Conservation (phyloP, 352 stramenopile species). For the Lagenidium giganteum region DNA sequence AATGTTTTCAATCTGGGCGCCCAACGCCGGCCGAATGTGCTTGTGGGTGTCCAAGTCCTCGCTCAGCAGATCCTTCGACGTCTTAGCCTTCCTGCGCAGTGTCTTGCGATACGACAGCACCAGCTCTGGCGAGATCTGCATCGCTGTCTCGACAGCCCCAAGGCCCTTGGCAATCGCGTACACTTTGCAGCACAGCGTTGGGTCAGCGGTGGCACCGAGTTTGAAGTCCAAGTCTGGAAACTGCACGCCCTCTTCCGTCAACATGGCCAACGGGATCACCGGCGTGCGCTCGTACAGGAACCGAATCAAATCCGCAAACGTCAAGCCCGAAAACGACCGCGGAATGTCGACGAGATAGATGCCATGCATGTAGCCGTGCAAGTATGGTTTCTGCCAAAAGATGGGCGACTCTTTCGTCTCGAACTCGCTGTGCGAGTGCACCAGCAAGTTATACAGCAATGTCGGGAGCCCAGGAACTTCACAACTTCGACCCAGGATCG, state of each 20-base stretch:
- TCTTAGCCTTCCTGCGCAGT: slow-evolving; percentile 34
- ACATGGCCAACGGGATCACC: slow-evolving; percentile 44
- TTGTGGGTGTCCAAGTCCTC: slow-evolving; percentile 22
- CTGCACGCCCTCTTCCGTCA: slow-evolving; percentile 42
- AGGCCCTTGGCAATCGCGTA: slow-evolving; percentile 53
- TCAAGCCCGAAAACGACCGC: slow-evolving; percentile 54
- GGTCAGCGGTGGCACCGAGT: slow-evolving; percentile 44
- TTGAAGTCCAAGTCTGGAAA: slow-evolving; percentile 72
- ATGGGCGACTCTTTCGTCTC: slow-evolving; percentile 29
- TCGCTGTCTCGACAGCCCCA: slow-evolving; percentile 34
- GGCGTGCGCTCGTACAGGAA: slow-evolving; percentile 65
- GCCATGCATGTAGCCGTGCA: slow-evolving; percentile 49
- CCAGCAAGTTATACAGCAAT: slow-evolving; percentile 45
- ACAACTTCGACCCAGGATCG: slow-evolving; percentile 49
- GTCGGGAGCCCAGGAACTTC: slow-evolving; percentile 45
- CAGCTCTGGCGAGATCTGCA: slow-evolving; percentile 48
- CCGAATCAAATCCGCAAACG: slow-evolving; percentile 53
- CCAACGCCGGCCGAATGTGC: slow-evolving; percentile 32
- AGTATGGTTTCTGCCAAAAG: slow-evolving; percentile 44
- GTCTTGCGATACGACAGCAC: slow-evolving; percentile 60
- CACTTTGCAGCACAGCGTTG: slow-evolving; percentile 60
- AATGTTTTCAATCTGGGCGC: slow-evolving; percentile 37
- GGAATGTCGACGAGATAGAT: slow-evolving; percentile 66
- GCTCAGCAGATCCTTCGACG: slow-evolving; percentile 9
- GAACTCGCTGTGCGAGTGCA: slow-evolving; percentile 40